phyloP scores from a whole-genome alignment of 2,329 filamentous ascomycete species.

The Calonectria hongkongensis region DNA sequence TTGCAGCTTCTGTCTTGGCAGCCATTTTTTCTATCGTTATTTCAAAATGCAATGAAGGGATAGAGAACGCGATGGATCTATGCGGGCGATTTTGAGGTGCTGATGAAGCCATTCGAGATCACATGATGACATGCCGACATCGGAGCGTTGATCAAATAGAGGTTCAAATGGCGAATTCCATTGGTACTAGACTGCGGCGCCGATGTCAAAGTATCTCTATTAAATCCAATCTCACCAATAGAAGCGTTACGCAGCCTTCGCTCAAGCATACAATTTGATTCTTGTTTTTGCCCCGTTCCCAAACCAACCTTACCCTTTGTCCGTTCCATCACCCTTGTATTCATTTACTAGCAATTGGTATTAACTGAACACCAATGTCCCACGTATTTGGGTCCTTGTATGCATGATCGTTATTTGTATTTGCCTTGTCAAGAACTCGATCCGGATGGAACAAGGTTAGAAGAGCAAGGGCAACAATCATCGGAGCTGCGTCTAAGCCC shows the following conservation, averaged over 20 bases:
- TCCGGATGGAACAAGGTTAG: not conserved
- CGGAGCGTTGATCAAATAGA: not conserved
- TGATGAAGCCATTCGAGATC: not conserved
- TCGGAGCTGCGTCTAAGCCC: not conserved
- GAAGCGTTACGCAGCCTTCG: too few relatives aligned
- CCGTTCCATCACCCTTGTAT: not conserved
- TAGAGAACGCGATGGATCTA: not conserved
- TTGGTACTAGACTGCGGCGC: not conserved
- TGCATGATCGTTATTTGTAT: not conserved
- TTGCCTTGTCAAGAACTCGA: not conserved
- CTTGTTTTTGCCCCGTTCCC: too few relatives aligned
- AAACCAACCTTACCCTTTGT: too few relatives aligned
- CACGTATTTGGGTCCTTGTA: not conserved
- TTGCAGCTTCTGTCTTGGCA: slow-evolving; percentile 12
- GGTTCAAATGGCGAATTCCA: not conserved
- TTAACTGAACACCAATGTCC: not conserved
- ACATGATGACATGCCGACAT: slow-evolving; percentile 17
- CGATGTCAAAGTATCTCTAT: too few relatives aligned
- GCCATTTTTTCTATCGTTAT: not conserved
- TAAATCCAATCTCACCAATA: too few relatives aligned
- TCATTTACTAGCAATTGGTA: not conserved
- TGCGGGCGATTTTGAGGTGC: not conserved
- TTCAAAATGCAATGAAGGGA: not conserved
- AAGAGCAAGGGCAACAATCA: not conserved
- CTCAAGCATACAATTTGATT: too few relatives aligned